These are phyloP conservation scores for Lyophyllum decastes DNA, from an alignment of 768 basidiomycete species.

Conservation along the genomic window DNA sequence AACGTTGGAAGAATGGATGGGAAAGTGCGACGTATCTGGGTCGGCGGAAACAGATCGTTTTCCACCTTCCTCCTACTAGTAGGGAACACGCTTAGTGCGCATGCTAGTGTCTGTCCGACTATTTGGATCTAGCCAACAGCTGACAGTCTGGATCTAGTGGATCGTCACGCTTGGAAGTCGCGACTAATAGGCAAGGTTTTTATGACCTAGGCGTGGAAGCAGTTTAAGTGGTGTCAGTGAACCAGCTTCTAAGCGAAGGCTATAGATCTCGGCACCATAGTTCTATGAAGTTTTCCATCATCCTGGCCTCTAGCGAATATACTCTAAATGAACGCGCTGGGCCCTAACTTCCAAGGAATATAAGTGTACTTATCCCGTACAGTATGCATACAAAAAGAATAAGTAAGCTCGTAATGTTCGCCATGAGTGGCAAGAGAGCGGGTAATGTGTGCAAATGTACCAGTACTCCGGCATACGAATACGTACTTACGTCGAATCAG, in stretches of 20 bases:
- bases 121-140: no score
- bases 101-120: background rate
- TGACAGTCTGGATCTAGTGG: no score
- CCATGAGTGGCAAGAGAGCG: background rate
- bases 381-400: conserved; percentile 12
- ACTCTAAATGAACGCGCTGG: background rate
- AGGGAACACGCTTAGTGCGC: background rate
- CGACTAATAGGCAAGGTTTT: no score
- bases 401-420: background rate
- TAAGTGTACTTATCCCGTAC: background rate
- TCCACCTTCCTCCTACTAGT: background rate
- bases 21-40: background rate
- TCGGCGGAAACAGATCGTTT: background rate
- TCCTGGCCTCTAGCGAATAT: background rate
- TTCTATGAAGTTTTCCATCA: background rate
- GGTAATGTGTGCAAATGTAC: conserved; percentile 7
- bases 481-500: background rate
- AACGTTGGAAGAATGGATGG: background rate
- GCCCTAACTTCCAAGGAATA: background rate
- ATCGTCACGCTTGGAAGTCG: no score
- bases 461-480: conserved; percentile 6
- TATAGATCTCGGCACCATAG: background rate
- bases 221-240: background rate
- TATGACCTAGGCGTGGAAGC: no score
- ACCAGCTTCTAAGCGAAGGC: background rate